Conservation (phyloP, 2,329 filamentous ascomycete species). For the Penicillium sp. region DNA sequence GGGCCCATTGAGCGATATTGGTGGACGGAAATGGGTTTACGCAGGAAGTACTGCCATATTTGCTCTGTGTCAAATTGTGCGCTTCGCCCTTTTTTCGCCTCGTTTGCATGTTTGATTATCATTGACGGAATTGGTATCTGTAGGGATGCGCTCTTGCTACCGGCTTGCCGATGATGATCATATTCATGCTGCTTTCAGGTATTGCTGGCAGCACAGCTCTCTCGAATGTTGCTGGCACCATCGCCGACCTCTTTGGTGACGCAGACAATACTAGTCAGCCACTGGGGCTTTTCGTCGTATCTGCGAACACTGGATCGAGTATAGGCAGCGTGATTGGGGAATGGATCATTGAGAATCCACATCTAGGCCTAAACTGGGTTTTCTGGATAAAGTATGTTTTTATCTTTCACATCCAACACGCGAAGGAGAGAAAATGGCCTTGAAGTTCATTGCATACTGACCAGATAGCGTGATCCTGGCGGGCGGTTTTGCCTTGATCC, state of each 20-base stretch:
- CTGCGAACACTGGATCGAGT: slow-evolving; percentile 39
- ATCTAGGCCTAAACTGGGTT: slow-evolving; percentile 39
- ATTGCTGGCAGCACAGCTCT: slow-evolving; percentile 33
- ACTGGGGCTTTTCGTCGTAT: slow-evolving; percentile 42
- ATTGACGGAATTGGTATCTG: background rate
- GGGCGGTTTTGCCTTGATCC: background rate
- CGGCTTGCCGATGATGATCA: slow-evolving; percentile 36
- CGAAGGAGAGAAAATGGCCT: too few species aligned
- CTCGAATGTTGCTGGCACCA: slow-evolving; percentile 35
- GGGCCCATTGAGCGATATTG: slow-evolving; percentile 40
- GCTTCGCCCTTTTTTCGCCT: background rate
- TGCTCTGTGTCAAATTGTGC: slow-evolving; percentile 31
- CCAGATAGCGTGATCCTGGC: slow-evolving; percentile 1
- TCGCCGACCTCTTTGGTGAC: slow-evolving; percentile 35
- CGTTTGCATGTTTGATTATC: too few species aligned
- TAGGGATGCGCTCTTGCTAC: slow-evolving; percentile 30
- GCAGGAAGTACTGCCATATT: slow-evolving; percentile 34
- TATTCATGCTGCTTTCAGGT: slow-evolving; percentile 36
- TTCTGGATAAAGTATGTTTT: slow-evolving; percentile 31
- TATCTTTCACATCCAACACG: slow-evolving; percentile 13
- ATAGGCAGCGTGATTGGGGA: slow-evolving; percentile 40
- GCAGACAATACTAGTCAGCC: slow-evolving; percentile 39
- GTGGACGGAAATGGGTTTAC: slow-evolving; percentile 44
- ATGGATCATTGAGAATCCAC: slow-evolving; percentile 35
- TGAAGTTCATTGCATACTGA: background rate